Conservation (phyloP, 805 yeast genomes). For the Candida pseudoglaebosa region DNA sequence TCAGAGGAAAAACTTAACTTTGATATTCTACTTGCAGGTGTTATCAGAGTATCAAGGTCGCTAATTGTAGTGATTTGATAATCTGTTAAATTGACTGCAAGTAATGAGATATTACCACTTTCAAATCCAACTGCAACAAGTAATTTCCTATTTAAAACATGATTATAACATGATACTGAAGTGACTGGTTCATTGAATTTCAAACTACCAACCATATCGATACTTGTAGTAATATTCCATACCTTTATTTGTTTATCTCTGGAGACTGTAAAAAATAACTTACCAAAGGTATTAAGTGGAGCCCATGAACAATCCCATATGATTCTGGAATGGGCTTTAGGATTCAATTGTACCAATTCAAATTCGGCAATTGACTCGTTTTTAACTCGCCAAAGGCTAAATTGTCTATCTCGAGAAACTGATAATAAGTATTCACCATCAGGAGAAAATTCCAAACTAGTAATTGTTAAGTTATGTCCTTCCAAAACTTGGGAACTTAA, state of each 20-base stretch:
- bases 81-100: constrained; percentile 31
- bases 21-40: constrained; percentile 62
- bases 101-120: constrained; percentile 54
- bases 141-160: constrained; percentile 12
- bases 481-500: constrained; percentile 43
- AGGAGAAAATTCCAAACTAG: constrained; percentile 73
- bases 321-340: constrained; percentile 85
- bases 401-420: constrained; percentile 87
- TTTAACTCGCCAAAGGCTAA: constrained; percentile 63
- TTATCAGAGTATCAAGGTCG: constrained; percentile 31
- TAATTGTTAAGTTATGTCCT: constrained; percentile 82
- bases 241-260: constrained; percentile 77
- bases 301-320: constrained; percentile 96
- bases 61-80: constrained; percentile 18
- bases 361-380: constrained; percentile 26
- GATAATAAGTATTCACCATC: constrained; percentile 61
- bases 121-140: constrained; percentile 67
- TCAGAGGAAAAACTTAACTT: constrained; percentile 54
- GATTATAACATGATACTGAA: constrained; percentile 50
- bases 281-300: constrained; percentile 32
- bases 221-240: constrained; percentile 52
- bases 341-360: constrained; percentile 42
- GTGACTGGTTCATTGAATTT: constrained; percentile 61
- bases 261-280: constrained; percentile 73
- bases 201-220: constrained; percentile 32